Conservation (phyloP, 371 early-diverging fungal genomes). For the Apophysomyces elegans region DNA sequence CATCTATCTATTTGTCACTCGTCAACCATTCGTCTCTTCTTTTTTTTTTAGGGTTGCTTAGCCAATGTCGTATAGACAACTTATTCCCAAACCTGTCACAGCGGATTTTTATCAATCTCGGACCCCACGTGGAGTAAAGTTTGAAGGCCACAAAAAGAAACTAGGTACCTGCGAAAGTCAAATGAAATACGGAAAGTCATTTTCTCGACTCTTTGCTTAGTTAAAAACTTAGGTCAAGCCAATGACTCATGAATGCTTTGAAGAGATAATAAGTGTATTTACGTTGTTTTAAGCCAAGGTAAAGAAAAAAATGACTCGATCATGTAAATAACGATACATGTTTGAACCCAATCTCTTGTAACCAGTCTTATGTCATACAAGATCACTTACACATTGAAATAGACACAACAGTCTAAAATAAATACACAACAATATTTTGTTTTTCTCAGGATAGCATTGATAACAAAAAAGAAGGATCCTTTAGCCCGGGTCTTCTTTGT, state of each 20-base stretch:
- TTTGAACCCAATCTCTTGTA: constrained; percentile 11
- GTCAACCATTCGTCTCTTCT: background rate
- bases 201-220: background rate
- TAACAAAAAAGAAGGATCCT: background rate
- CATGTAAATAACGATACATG: background rate
- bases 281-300: background rate
- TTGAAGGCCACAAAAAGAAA: background rate
- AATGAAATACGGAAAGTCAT: no score
- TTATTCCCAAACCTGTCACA: constrained; percentile 4
- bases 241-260: no score
- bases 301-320: background rate
- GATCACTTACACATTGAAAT: background rate
- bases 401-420: no score
- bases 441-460: background rate
- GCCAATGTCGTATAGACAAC: background rate
- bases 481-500: background rate
- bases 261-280: no score
- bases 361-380: constrained; percentile 8
- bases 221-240: no score
- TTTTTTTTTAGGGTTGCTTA: background rate
- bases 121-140: constrained; percentile 5
- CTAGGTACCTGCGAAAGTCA: background rate
- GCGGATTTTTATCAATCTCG: background rate
- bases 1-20: background rate
- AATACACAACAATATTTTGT: background rate